These are phyloP conservation scores for Umbelopsis sp. DNA, from an alignment of 192 early-diverging fungal species.

Conservation along the genomic window DNA sequence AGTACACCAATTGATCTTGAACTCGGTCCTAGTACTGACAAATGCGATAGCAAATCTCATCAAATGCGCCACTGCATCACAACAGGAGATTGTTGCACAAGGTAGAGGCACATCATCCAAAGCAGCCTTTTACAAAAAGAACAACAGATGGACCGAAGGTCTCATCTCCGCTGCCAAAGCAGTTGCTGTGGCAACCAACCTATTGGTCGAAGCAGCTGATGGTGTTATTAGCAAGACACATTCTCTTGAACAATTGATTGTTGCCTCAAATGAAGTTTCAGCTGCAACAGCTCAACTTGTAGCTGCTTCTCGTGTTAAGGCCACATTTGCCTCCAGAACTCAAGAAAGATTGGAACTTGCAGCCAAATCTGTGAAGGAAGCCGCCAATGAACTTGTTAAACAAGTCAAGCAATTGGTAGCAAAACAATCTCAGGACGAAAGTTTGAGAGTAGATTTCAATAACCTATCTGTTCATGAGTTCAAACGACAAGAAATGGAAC, in stretches of 20 bases:
- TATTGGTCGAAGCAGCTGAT: slow-evolving; percentile 93
- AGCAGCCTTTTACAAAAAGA: slow-evolving; percentile 98
- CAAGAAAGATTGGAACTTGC: slow-evolving; percentile 95
- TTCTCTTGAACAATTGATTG: slow-evolving; percentile 92
- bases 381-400: slow-evolving; percentile 87
- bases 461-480: slow-evolving; percentile 89
- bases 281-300: slow-evolving; percentile 97
- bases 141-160: slow-evolving; percentile 99
- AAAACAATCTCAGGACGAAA: slow-evolving; percentile 69
- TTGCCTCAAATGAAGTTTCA: slow-evolving; percentile 96
- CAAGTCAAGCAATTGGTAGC: slow-evolving; percentile 88
- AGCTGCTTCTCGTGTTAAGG: slow-evolving; percentile 94
- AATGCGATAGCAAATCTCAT: slow-evolving; percentile 95
- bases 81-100: slow-evolving; percentile 97
- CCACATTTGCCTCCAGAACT: slow-evolving; percentile 86
- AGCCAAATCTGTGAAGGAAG: slow-evolving; percentile 90
- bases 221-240: slow-evolving; percentile 92
- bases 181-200: slow-evolving; percentile 88
- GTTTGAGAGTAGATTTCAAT: slow-evolving; percentile 60
- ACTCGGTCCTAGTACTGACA: slow-evolving; percentile 90
- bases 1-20: slow-evolving; percentile 88
- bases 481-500: slow-evolving; percentile 97
- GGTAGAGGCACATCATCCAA: slow-evolving; percentile 79
- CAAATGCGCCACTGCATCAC: slow-evolving; percentile 89
- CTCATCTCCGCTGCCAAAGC: slow-evolving; percentile 97